Base-by-base conservation (phyloP, 2,329 filamentous ascomycete genomes). In the Pseudopyricularia javanii region DNA sequence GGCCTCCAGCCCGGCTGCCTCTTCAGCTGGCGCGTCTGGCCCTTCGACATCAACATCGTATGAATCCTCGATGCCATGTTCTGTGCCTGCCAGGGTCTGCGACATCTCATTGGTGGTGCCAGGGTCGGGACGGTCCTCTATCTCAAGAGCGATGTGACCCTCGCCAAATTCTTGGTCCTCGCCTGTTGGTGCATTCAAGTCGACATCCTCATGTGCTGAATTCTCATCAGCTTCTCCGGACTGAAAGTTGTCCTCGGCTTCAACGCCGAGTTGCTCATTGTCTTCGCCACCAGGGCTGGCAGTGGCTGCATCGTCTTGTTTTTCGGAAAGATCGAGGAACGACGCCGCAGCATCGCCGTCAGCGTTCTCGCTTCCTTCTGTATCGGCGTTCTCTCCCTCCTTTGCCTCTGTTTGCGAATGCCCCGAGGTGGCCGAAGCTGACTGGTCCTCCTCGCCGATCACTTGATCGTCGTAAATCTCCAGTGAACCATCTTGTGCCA, bases 401-500 rank as follows among this genome's bases (percentile, higher is more conserved):
- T 45, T 20, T 45, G 22, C 4, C 11, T 15, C 3, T 4, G 40
- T 20, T 7, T 4, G 15, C 2, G 24, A 32, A 14, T 45, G 37
- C 7, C 15, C 17, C 22, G 50, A 51, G 17, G n/a, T 22, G 4
- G 28, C 50, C 12, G 37, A 33, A 7, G 34, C 40, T 7, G 26
- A 22, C 28, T 26, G 52, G 14, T 45, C 48, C 12, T 53, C 34
- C 12, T 24, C 49, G 22, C 37, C 47, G 45, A 33, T 50, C 50
- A 52, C 50, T 52, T 52, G 50, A 52, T 47, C 50, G 30, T 52
- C 32, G 15, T 28, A 35, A 7, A 28, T 17, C 12, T 49, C 47
- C 2, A 51, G 49, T 11, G 51, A 53, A 4, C n/a, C 53, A n/a
- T 55, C 51, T 20, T 54, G 54, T 2, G 43, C 33, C 48, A 35